Evolutionary conservation across 768 basidiomycete species (phyloP), one percentile per base, ranked within the genome.

Genomic region (Lentinula sp.): DNA sequence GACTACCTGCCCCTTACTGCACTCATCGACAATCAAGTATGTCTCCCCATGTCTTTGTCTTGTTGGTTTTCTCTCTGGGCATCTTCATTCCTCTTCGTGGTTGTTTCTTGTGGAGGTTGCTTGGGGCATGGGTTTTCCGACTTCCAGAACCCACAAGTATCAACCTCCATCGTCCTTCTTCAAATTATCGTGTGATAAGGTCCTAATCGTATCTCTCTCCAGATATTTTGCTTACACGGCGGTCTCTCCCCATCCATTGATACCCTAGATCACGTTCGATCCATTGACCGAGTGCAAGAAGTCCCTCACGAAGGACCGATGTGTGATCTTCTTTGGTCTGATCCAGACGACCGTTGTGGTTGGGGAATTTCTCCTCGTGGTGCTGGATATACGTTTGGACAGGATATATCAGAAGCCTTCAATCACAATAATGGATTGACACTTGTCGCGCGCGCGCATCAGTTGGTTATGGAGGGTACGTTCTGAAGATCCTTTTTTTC

Each of bases 331-430:
- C 84, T 99, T 63, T 99, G 97, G 97, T 98, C 95, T 56, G 97
- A 99, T 75, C 97, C 97, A 39, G 97, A 99, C 73, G 97, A 98
- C 76, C 91, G 96, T 60, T 97, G 95, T 73, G 97, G 97, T 48
- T 99, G 97, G 97, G 97, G 97, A 35, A 98, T 98, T 68, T 96
- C 94, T 69, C 97, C 97, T 32, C 90, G 97, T 72, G 97, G 97
- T 63, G 97, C 97, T 51, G 97, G 97, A 10, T 99, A 98, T 74
- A 98, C 96, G 10, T 99, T 99, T 71, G 97, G 97, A 45, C 96
- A 98, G 74, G 97, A 99, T 70, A 99, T 99, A 63, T 94, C 93
- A 52, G 95, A 98, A 75, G 95, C 95, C 35, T 98, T 98, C 79
- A 98, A 98, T 75, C 97, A 99, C 75, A 98, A 98, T 75, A 99